phyloP scores from a whole-genome alignment of 179 eudicot species.

The Beta lomatogona region DNA sequence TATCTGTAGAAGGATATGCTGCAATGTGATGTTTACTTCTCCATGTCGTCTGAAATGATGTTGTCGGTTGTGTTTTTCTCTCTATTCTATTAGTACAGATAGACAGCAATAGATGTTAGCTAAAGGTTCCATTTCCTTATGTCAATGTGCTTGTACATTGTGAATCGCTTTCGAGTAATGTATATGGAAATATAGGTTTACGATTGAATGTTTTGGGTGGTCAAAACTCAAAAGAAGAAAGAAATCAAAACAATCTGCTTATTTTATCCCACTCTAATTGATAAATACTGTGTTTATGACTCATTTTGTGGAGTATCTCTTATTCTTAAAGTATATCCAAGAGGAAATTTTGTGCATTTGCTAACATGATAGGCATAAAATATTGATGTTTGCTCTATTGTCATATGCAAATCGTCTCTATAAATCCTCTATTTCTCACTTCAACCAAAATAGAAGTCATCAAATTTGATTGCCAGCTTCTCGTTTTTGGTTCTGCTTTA shows the following conservation, averaged over 20 bases:
- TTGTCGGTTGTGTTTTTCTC: background rate
- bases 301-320: background rate
- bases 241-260: background rate
- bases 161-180: background rate
- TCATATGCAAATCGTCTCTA: background rate
- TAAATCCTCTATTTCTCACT: background rate
- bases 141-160: background rate
- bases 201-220: background rate
- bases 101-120: background rate
- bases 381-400: background rate
- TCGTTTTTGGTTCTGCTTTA: slow-evolving; percentile 25
- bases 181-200: background rate
- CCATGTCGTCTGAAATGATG: background rate
- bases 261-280: background rate
- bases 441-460: background rate
- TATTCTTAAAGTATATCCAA: background rate
- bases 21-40: background rate
- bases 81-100: background rate
- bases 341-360: background rate
- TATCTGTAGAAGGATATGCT: background rate
- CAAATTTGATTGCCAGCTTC: background rate
- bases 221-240: background rate
- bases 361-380: background rate
- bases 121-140: background rate
- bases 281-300: background rate